Evolutionary conservation across 169 alveolate species (phyloP).

Genomic region (Theileria sp.): DNA sequence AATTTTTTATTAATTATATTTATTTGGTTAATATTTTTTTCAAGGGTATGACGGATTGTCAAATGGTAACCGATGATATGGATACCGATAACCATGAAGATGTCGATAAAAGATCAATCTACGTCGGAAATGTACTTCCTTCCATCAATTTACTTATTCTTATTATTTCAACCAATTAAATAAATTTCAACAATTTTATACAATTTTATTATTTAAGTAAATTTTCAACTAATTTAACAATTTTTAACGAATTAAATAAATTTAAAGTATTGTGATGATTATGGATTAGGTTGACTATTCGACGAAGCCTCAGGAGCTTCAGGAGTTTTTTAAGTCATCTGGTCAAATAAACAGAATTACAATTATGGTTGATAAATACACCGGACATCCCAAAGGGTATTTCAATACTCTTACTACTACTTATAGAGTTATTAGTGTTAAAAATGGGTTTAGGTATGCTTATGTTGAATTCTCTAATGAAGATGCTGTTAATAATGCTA

Average conservation of each 20-base stretch:
- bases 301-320: conserved; percentile 87
- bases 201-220: too few species aligned
- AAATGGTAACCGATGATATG: conserved; percentile 40
- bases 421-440: neutral
- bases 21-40: neutral
- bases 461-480: conserved; percentile 87
- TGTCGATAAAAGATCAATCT: conserved; percentile 74
- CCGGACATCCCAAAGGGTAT: conserved; percentile 90
- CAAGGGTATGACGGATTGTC: conserved; percentile 56
- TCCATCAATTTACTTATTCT: neutral
- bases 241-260: too few species aligned
- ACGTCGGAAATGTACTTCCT: conserved; percentile 74
- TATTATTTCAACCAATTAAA: neutral
- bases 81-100: conserved; percentile 68
- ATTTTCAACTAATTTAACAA: neutral
- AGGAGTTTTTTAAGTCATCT: conserved; percentile 87
- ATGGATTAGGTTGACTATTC: conserved; percentile 85
- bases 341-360: conserved; percentile 88
- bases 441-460: conserved; percentile 76
- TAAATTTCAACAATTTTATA: too few species aligned
- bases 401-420: too few species aligned
- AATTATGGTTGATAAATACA: conserved; percentile 87
- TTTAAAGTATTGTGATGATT: neutral
- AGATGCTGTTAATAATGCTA: conserved; percentile 84
- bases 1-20: neutral